These are phyloP conservation scores for Whalleya microplaca DNA, from an alignment of 2,329 filamentous ascomycete genomes.

Conservation along the genomic window DNA sequence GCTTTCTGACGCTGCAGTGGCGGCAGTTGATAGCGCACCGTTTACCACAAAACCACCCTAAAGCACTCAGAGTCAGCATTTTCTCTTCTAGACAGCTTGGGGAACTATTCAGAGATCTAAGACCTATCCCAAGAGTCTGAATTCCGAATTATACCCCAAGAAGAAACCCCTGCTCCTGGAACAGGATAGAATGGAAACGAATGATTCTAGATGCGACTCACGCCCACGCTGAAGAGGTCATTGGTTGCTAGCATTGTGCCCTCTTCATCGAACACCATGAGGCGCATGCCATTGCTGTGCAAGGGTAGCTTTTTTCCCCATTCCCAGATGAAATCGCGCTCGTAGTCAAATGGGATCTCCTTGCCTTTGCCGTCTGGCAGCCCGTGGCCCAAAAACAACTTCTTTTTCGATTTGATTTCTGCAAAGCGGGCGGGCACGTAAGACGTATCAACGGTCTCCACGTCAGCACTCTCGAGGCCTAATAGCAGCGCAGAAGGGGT, in stretches of 20 bases:
- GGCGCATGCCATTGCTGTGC: slow-evolving; percentile 57
- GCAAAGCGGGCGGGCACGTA: slow-evolving; percentile 51
- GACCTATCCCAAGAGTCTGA: too few relatives aligned
- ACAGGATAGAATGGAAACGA: too few relatives aligned
- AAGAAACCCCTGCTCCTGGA: too few relatives aligned
- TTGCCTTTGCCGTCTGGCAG: slow-evolving; percentile 45
- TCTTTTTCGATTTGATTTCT: slow-evolving; percentile 50
- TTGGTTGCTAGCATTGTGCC: slow-evolving; percentile 52
- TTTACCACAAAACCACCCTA: slow-evolving; percentile 59
- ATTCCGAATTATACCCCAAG: too few relatives aligned
- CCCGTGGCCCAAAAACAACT: slow-evolving; percentile 47
- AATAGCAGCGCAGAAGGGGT: slow-evolving; percentile 53
- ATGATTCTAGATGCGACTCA: too few relatives aligned
- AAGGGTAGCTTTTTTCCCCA: slow-evolving; percentile 55
- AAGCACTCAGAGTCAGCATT: too few relatives aligned
- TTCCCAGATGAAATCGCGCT: slow-evolving; percentile 53
- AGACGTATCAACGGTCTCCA: slow-evolving; percentile 53
- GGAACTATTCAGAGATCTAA: too few relatives aligned
- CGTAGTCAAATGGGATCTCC: slow-evolving; percentile 54
- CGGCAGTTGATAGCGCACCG: slow-evolving; percentile 49
- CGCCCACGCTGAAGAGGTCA: slow-evolving; percentile 55
- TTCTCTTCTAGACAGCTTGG: too few relatives aligned
- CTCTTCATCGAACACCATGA: slow-evolving; percentile 53
- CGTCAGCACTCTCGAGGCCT: slow-evolving; percentile 53
- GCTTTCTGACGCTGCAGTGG: slow-evolving; percentile 28